These are phyloP conservation scores for Myxozyma mucilagina DNA, from an alignment of 805 yeast species.

Conservation along the genomic window DNA sequence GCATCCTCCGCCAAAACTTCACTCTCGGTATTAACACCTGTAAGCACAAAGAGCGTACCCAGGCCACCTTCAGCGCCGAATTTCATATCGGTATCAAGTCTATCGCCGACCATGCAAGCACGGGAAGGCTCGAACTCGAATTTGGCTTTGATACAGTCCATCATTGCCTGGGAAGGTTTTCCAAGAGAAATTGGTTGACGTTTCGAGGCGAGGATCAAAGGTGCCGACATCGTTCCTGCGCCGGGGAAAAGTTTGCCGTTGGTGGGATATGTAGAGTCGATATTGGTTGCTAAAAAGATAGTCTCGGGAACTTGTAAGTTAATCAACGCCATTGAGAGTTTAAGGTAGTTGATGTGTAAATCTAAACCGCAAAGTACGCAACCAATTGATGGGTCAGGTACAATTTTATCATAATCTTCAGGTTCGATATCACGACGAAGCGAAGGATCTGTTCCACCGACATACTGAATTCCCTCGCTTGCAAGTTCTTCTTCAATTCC, in stretches of 20 bases:
- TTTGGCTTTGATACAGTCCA: conserved; percentile 79
- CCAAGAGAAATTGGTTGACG: conserved; percentile 89
- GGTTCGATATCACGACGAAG: conserved; percentile 52
- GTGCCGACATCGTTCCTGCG: conserved; percentile 87
- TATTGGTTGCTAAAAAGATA: conserved; percentile 87
- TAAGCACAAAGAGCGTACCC: conserved; percentile 81
- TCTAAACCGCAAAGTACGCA: conserved; percentile 91
- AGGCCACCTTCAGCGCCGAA: conserved; percentile 88
- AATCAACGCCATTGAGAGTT: conserved; percentile 77
- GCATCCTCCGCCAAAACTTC: conserved; percentile 49
- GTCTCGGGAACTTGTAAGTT: conserved; percentile 66
- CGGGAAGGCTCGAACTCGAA: conserved; percentile 52
- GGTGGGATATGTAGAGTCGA: conserved; percentile 91
- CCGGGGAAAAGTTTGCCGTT: conserved; percentile 87
- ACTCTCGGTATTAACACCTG: conserved; percentile 84
- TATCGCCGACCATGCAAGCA: conserved; percentile 92
- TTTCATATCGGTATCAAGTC: conserved; percentile 91
- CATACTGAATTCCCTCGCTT: conserved; percentile 67
- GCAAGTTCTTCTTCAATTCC: conserved; percentile 82
- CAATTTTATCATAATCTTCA: conserved; percentile 42
- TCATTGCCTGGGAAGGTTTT: conserved; percentile 86
- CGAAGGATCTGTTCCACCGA: conserved; percentile 82
- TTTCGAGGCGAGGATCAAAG: conserved; percentile 72
- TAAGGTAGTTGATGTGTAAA: conserved; percentile 72
- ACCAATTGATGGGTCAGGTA: conserved; percentile 72